Base-by-base conservation (phyloP, 169 alveolate species). In the Theileria parva region DNA sequence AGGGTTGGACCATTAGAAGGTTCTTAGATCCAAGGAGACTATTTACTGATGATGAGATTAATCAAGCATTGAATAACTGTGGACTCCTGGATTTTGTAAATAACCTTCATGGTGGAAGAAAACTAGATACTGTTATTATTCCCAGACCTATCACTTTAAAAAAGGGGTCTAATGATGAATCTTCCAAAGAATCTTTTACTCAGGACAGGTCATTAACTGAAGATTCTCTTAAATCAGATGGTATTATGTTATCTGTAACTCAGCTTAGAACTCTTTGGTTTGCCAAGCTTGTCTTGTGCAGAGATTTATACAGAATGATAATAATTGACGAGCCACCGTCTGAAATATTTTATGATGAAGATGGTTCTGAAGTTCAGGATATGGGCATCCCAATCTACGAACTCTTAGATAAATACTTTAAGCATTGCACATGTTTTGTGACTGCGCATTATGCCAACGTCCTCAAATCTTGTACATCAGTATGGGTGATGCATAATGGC, bases 271-370 rank as follows among this genome's bases (percentile, higher is more conserved):
- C 81, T 63, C 67, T 91, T 37, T 83, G 91, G 17, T 68, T 93
- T 28, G 95, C 92, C 15, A 60, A 91, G 17, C 60, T 93, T 48
- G 87, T 88, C 11, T 80, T 93, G 30, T 85, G 85, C 63, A 86
- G 95, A 23, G 74, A 80, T 13, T 73, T 71, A 11, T 93, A 90
- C 70, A 92, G 88, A 64, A 72, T 93, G 50, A 61, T 93, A 9
- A 60, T 93, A 51, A 79, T 93, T 34, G 96, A 93, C 73, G 96
- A 93, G 74, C 94, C 95, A 25, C 96, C 95, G 4, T 74, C 88
- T 11, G 88, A 81, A 25, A 81, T 74, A 23, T 50, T 19, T 12
- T 12, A 19, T 27, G 25, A 19, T 21, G n/a, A n/a, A n/a, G n/a
- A n/a, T n/a, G n/a, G n/a, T n/a, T n/a, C n/a, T n/a, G n/a, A n/a